Base-by-base conservation (phyloP, 805 yeast genomes). In the Tanozyma kutaoensis region DNA sequence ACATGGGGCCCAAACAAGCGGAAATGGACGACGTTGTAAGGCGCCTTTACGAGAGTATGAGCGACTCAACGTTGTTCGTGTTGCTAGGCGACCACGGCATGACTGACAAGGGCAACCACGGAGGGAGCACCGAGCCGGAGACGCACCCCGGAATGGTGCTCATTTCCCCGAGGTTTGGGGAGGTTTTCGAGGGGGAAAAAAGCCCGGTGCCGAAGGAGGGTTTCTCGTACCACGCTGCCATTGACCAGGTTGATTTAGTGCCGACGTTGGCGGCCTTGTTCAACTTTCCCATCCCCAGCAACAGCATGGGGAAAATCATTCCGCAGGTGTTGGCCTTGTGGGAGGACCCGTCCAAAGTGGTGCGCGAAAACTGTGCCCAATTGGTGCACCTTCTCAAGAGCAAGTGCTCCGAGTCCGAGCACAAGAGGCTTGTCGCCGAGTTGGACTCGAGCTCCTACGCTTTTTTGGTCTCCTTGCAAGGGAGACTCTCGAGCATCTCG, bases 21-120 rank as follows among this genome's bases (percentile, higher is more conserved):
- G 98, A 91, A 48, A 82, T 91, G 95, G 96, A 91, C 46, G 37
- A 32, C 0, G 66, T 91, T 1, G 53, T 86, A 2, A 34, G 60
- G 25, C 42, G 55, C 20, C 46, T 88, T 0, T 81, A 70, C 42
- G 34, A 19, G 15, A 35, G 14, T 29, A 45, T 12, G 30, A 39
- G 35, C 13, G 37, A 45, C n/a, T 35, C 49, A 15, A 76, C 94
- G 0, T 48, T 91, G 26, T 50, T 88, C 14, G 68, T 86, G 4
- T 68, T 86, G 0, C 54, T 80, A 60, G 97, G 97, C 0, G 97
- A 86, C 41, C 97, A 86, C 48, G 97, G 96, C 3, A 86, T 86
- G 96, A 85, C 85, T 44, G 93, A 85, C 28, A 69, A 78, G 4
- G 96, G 96, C 1, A 88, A 86, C 41, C 97, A 91, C 48, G 99